These are phyloP conservation scores for Penicillium sp. DNA, from an alignment of 2,329 filamentous ascomycete species.

Conservation along the genomic window DNA sequence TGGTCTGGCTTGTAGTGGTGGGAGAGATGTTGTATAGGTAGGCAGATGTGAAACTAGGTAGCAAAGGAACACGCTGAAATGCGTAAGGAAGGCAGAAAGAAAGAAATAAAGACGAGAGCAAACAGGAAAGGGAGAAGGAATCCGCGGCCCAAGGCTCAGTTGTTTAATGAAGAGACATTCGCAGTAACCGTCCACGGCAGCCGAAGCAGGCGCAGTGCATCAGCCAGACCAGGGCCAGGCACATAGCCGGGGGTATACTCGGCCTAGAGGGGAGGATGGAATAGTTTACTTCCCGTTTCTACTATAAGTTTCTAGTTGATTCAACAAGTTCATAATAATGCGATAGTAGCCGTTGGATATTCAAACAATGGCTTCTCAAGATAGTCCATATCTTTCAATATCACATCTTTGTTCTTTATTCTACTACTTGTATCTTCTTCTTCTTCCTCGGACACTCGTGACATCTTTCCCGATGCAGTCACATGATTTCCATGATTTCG, in stretches of 20 bases:
- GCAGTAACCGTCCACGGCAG: slow-evolving; percentile 23
- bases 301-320: slow-evolving; percentile 16
- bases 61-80: slow-evolving; percentile 16
- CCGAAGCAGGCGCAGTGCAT: slow-evolving; percentile 24
- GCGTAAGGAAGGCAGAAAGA: neutral
- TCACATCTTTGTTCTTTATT: too few relatives aligned
- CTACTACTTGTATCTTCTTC: neutral
- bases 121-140: neutral
- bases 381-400: neutral
- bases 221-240: slow-evolving; percentile 10
- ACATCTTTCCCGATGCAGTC: slow-evolving; percentile 19
- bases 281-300: slow-evolving; percentile 32
- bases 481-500: slow-evolving; percentile 34
- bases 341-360: neutral
- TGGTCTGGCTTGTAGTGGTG: neutral
- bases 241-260: slow-evolving; percentile 27
- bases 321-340: neutral
- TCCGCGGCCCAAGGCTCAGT: neutral
- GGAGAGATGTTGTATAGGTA: neutral
- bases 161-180: slow-evolving; percentile 6
- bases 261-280: slow-evolving; percentile 24
- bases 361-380: neutral
- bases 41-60: neutral
- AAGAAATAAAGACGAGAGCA: neutral
- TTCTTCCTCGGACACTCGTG: slow-evolving; percentile 5